Conservation (phyloP, 2,329 filamentous ascomycete genomes). For the Fusarium falciforme region DNA sequence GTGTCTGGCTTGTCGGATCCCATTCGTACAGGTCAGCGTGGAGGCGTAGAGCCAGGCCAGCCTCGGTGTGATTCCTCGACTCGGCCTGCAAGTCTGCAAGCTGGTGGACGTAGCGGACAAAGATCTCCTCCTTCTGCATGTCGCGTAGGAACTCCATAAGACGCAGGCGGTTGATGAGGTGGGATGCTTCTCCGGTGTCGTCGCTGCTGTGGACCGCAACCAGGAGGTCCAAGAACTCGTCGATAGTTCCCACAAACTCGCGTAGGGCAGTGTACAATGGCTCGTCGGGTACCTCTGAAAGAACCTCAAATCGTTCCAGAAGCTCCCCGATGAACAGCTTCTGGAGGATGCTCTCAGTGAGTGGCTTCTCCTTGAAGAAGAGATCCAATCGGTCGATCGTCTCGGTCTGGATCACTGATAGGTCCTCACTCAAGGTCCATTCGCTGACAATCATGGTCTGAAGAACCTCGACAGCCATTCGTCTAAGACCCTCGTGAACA, state of each 20-base stretch:
- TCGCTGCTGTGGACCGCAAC: slow-evolving; percentile 88
- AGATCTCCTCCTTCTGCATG: slow-evolving; percentile 97
- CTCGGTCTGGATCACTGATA: slow-evolving; percentile 92
- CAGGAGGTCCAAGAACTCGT: slow-evolving; percentile 90
- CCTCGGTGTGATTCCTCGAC: slow-evolving; percentile 84
- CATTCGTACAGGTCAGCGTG: slow-evolving; percentile 95
- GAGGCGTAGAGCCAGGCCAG: slow-evolving; percentile 86
- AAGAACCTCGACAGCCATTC: slow-evolving; percentile 90
- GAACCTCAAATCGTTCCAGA: slow-evolving; percentile 79
- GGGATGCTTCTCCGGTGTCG: slow-evolving; percentile 77
- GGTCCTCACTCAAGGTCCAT: slow-evolving; percentile 94
- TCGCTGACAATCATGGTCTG: slow-evolving; percentile 99
- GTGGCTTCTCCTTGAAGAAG: slow-evolving; percentile 87
- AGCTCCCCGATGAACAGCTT: slow-evolving; percentile 93
- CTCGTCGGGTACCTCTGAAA: slow-evolving; percentile 75
- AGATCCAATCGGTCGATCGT: slow-evolving; percentile 94
- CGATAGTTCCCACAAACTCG: slow-evolving; percentile 84
- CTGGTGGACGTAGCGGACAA: slow-evolving; percentile 95
- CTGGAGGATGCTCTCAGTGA: slow-evolving; percentile 89
- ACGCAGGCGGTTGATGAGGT: slow-evolving; percentile 87
- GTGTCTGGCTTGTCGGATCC: slow-evolving; percentile 77
- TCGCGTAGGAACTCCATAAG: slow-evolving; percentile 97
- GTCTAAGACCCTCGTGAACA: slow-evolving; percentile 89
- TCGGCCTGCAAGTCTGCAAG: slow-evolving; percentile 81
- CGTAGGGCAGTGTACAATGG: slow-evolving; percentile 80